Conservation (phyloP, 495 filamentous ascomycete genomes). For the Recurvomyces mirabilis region DNA sequence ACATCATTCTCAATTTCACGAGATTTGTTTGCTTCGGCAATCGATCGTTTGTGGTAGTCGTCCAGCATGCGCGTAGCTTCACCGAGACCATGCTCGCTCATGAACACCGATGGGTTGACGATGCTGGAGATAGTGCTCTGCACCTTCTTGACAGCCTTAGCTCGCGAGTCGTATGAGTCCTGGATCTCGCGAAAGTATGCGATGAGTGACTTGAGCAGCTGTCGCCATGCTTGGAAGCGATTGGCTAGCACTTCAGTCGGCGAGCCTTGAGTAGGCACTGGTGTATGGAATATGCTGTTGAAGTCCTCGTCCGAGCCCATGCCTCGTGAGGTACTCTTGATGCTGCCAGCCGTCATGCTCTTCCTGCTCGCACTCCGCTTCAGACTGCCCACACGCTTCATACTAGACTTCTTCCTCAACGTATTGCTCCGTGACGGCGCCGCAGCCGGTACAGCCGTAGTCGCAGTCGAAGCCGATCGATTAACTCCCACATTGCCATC, state of each 20-base stretch:
- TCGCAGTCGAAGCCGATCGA: slow-evolving; percentile 33
- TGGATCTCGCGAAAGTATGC: slow-evolving; percentile 91
- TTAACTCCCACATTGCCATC: slow-evolving; percentile 24
- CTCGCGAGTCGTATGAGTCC: slow-evolving; percentile 73
- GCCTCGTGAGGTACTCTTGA: slow-evolving; percentile 53
- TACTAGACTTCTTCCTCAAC: slow-evolving; percentile 72
- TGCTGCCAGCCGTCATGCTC: slow-evolving; percentile 64
- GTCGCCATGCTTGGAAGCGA: slow-evolving; percentile 95
- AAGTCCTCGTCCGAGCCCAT: slow-evolving; percentile 43
- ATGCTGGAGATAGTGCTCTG: slow-evolving; percentile 75
- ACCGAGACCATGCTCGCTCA: slow-evolving; percentile 55
- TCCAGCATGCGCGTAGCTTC: slow-evolving; percentile 75
- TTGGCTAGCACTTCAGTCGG: slow-evolving; percentile 85
- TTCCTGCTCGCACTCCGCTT: slow-evolving; percentile 64
- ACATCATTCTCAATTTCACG: slow-evolving; percentile 84
- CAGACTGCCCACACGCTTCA: slow-evolving; percentile 61
- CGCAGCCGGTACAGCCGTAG: slow-evolving; percentile 21
- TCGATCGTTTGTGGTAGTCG: slow-evolving; percentile 70
- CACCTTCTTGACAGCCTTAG: slow-evolving; percentile 72
- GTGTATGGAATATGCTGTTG: slow-evolving; percentile 78
- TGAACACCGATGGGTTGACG: slow-evolving; percentile 56
- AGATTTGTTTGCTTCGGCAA: slow-evolving; percentile 75
- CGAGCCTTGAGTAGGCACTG: slow-evolving; percentile 73
- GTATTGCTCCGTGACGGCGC: slow-evolving; percentile 60
- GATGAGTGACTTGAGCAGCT: slow-evolving; percentile 88